These are phyloP conservation scores for Zygosaccharomyces pseudobailii DNA, from an alignment of 1,139 yeast genomes.

Conservation along the genomic window DNA sequence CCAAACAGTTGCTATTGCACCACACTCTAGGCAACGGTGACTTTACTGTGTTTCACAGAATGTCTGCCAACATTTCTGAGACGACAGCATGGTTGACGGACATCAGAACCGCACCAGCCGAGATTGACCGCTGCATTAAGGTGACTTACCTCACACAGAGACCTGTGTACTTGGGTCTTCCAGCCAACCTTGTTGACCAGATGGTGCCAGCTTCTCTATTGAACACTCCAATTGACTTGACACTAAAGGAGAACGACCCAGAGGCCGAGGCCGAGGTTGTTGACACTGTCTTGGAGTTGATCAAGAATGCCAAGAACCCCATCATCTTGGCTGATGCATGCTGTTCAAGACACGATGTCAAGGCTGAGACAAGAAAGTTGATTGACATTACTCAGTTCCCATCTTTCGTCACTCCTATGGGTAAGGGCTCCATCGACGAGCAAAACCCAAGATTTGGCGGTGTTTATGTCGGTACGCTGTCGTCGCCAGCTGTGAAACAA, in stretches of 20 bases:
- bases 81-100: constrained; percentile 63
- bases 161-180: constrained; percentile 80
- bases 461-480: constrained; percentile 77
- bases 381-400: constrained; percentile 74
- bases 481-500: constrained; percentile 69
- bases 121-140: constrained; percentile 70
- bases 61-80: constrained; percentile 66
- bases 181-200: constrained; percentile 73
- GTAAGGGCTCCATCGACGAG: constrained; percentile 77
- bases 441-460: constrained; percentile 75
- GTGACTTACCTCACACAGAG: constrained; percentile 68
- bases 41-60: constrained; percentile 70
- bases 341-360: constrained; percentile 71
- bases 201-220: constrained; percentile 52
- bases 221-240: constrained; percentile 60
- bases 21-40: constrained; percentile 84
- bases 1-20: constrained; percentile 53
- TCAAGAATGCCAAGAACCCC: constrained; percentile 60
- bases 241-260: constrained; percentile 56
- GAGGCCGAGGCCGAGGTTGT: constrained; percentile 73
- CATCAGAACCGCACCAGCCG: constrained; percentile 56
- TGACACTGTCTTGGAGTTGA: constrained; percentile 48
- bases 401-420: constrained; percentile 86
- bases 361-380: constrained; percentile 55
- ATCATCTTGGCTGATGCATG: constrained; percentile 82